phyloP scores from a whole-genome alignment of 2,329 filamentous ascomycete species.

The Claviceps africana region DNA sequence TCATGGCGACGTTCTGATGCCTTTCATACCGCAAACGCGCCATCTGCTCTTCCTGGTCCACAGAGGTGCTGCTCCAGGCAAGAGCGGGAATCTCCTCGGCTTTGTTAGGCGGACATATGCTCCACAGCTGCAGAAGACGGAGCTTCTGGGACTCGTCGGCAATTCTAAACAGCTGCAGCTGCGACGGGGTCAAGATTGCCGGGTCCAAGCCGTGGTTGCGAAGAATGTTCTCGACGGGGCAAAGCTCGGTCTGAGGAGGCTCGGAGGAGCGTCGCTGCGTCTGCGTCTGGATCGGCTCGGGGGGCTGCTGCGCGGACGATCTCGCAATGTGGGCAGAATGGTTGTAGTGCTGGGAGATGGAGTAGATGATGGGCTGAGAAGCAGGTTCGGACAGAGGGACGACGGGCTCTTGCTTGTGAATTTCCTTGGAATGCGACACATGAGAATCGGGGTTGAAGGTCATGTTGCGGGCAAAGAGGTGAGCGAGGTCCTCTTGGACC shows the following conservation, averaged over 20 bases:
- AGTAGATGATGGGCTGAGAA: slow-evolving; percentile 48
- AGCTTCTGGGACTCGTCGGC: slow-evolving; percentile 59
- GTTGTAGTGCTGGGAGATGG: slow-evolving; percentile 69
- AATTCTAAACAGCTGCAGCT: slow-evolving; percentile 65
- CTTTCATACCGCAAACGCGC: slow-evolving; percentile 45
- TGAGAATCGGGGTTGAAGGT: slow-evolving; percentile 38
- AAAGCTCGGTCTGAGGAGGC: slow-evolving; percentile 32
- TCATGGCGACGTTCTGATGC: slow-evolving; percentile 30
- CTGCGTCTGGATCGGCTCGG: slow-evolving; percentile 16
- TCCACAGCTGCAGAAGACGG: slow-evolving; percentile 73
- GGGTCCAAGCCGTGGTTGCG: slow-evolving; percentile 57
- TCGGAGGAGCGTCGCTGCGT: slow-evolving; percentile 35
- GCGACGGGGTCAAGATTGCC: slow-evolving; percentile 52
- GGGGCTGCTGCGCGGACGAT: slow-evolving; percentile 16
- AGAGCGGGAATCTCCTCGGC: slow-evolving; percentile 38
- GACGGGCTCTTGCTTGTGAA: slow-evolving; percentile 17
- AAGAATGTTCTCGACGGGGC: slow-evolving; percentile 44
- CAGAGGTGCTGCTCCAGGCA: slow-evolving; percentile 36
- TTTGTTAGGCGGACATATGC: slow-evolving; percentile 57
- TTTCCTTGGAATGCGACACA: slow-evolving; percentile 10
- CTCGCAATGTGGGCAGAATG: slow-evolving; percentile 53
- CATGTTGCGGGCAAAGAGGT: slow-evolving; percentile 65
- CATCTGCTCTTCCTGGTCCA: slow-evolving; percentile 45
- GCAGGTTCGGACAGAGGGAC: slow-evolving; percentile 12
- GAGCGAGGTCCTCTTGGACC: slow-evolving; percentile 68